phyloP scores from a whole-genome alignment of 257 asterid genomes.

The Petrea volubilis region DNA sequence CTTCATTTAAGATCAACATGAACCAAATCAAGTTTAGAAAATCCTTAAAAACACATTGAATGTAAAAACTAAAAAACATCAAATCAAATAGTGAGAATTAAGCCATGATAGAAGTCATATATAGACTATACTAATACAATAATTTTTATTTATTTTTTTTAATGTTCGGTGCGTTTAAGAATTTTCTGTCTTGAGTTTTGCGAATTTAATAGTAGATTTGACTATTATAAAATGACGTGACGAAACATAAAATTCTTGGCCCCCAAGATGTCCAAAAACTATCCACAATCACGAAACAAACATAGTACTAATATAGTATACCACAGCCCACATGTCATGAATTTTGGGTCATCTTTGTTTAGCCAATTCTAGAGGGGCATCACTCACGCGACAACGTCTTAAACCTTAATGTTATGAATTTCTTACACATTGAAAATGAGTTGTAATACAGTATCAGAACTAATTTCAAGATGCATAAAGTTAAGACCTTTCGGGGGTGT shows the following conservation, averaged over 20 bases:
- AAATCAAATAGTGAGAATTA: too few species aligned
- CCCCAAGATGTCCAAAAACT: conserved; percentile 7
- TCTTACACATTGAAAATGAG: conserved; percentile 12
- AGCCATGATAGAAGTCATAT: too few species aligned
- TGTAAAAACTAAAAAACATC: too few species aligned
- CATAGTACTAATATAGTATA: not conserved
- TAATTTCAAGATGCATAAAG: too few species aligned
- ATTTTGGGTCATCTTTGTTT: conserved; percentile 9
- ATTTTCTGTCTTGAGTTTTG: too few species aligned
- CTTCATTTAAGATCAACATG: too few species aligned
- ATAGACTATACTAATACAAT: too few species aligned
- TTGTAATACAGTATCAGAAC: not conserved
- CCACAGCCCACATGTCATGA: conserved; percentile 15
- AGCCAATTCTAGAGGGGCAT: conserved; percentile 17
- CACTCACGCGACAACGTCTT: conserved; percentile 14
- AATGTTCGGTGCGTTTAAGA: too few species aligned
- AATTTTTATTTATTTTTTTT: too few species aligned
- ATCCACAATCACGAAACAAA: conserved; percentile 22
- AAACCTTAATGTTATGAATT: not conserved
- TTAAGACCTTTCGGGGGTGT: too few species aligned
- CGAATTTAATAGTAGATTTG: not conserved
- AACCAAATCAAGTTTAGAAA: too few species aligned
- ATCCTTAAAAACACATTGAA: too few species aligned
- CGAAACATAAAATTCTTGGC: conserved; percentile 5
- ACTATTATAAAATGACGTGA: not conserved